These are phyloP conservation scores for Solanum sejunctum DNA, from an alignment of 257 asterid species.

Conservation along the genomic window DNA sequence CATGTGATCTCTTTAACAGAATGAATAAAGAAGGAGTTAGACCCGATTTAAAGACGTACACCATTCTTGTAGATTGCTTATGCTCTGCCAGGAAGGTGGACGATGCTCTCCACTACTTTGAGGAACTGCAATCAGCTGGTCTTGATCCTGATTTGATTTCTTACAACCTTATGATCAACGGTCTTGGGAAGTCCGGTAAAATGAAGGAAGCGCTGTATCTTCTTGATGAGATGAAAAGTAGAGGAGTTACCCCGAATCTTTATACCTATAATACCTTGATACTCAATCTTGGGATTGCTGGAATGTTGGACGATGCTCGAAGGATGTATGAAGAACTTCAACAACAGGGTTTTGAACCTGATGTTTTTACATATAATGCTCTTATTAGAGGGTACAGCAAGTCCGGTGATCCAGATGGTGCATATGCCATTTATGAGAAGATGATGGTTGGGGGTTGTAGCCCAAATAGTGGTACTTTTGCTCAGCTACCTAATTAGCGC, in stretches of 20 bases:
- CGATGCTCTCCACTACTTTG: constrained; percentile 58
- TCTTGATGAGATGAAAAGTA: constrained; percentile 68
- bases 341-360: constrained; percentile 56
- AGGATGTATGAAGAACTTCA: constrained; percentile 61
- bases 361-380: constrained; percentile 77
- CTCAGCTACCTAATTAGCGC: constrained; percentile 70
- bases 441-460: constrained; percentile 81
- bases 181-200: constrained; percentile 58
- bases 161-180: constrained; percentile 77
- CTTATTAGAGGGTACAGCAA: constrained; percentile 67
- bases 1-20: constrained; percentile 50
- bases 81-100: constrained; percentile 49
- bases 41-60: constrained; percentile 84
- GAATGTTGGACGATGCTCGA: constrained; percentile 61
- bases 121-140: constrained; percentile 65
- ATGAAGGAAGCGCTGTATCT: constrained; percentile 44
- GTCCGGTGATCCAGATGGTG: constrained; percentile 63
- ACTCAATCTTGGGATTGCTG: constrained; percentile 59
- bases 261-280: constrained; percentile 75
- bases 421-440: constrained; percentile 72
- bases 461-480: constrained; percentile 79
- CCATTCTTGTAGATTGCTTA: constrained; percentile 73
- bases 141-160: constrained; percentile 83
- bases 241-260: constrained; percentile 60
- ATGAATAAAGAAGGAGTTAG: constrained; percentile 78